Evolutionary conservation across 805 yeast species (phyloP).

Genomic region (Hanseniaspora opuntiae): DNA sequence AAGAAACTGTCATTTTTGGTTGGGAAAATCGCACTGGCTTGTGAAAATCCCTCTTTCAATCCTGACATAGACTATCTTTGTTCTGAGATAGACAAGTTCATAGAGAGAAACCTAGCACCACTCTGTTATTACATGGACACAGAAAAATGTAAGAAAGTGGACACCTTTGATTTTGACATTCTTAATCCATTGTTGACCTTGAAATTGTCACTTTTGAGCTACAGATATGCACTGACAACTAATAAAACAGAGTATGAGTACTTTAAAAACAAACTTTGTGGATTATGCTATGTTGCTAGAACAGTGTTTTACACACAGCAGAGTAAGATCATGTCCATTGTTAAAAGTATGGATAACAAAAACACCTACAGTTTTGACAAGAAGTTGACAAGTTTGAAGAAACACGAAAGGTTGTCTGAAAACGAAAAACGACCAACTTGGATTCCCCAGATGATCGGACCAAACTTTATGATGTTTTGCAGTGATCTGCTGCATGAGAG

Average conservation of each 20-base stretch:
- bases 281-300: background rate
- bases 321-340: background rate
- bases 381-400: background rate
- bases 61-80: constrained; percentile 9
- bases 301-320: background rate
- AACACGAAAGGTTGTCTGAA: background rate
- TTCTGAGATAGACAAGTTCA: background rate
- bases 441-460: background rate
- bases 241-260: background rate
- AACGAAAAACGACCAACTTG: background rate
- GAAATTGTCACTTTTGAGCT: background rate
- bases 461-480: background rate
- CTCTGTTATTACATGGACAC: constrained; percentile 1
- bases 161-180: constrained; percentile 3
- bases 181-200: background rate
- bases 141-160: background rate
- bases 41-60: constrained; percentile 1
- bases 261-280: background rate
- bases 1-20: background rate
- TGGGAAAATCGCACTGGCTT: background rate
- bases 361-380: background rate
- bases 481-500: background rate
- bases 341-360: background rate
- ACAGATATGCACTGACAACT: background rate
- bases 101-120: constrained; percentile 2